Evolutionary conservation across 108 stramenopile genomes (phyloP), one percentile per base, ranked within the genome.

Genomic region (Cyclotella cryptica): DNA sequence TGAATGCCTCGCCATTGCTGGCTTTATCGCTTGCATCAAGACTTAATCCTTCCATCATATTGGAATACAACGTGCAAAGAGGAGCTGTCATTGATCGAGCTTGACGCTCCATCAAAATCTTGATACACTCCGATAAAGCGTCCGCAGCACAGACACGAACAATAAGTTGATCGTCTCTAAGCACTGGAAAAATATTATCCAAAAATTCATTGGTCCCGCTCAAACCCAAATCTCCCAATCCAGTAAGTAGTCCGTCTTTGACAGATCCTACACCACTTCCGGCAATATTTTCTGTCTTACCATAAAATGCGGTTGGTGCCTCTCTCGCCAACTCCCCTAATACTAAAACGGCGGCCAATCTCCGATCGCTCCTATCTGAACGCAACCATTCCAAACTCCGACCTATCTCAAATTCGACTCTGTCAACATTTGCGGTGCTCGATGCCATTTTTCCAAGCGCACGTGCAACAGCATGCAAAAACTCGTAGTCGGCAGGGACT

Each of bases 341-440:
- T 13, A 95, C 85, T 43, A 96, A 71, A 46, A 92, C 91, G 10
- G 98, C 96, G 9, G 98, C 96, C 35, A 98, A 85, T 57, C 89
- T 75, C 72, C 93, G 75, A 72, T 95, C 90, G 11, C 91, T 90
- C 24, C 91, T 72, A 52, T 92, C 94, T 13, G 88, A 74, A 55
- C 88, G 74, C 11, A 99, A 79, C 98, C 98, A 98, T 84, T 98
- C 96, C 69, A 98, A 74, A 15, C 94, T 91, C 14, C 97, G 87
- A 0, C 85, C 86, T 3, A 98, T 87, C 78, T 98, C 99, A 49
- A 94, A 91, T 64, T 98, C 96, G 26, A 99, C 93, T 73, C 90
- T 92, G 71, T 98, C 98, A 8, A 93, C 89, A 75, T 93, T 91
- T 1, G 92, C 73, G 12, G 91, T 79, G 19, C 92, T 81, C 49